Evolutionary conservation across 75 land plant species (phyloP), one percentile per base, ranked within the genome.

Genomic region (Cryptomeria japonica): DNA sequence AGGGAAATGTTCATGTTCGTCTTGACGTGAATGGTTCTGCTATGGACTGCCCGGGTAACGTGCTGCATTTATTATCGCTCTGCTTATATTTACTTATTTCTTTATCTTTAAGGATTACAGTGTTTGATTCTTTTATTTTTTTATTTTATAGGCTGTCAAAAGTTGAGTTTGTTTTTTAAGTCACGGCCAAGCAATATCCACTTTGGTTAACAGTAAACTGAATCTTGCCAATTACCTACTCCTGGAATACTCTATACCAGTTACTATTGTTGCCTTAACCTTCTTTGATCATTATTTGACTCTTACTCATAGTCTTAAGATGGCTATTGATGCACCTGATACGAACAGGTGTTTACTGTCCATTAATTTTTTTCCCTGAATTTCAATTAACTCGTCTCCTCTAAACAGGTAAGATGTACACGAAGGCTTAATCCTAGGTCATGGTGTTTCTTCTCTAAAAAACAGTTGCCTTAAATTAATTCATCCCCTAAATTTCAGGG

Each of bases 1-100:
- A 96, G 88, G 87, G 90, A 9, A 91, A 86, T 87, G 93, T 98
- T 32, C 99, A 98, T 89, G 97, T 95, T 13, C 94, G 99, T 37
- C 36, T 98, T 70, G 85, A 94, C 88, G 91, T 93, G 76, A 88
- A 87, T 49, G 98, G 99, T 46, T 98, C 97, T 75, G 95, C 98
- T 2, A 86, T 97, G 31, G 95, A 95, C 55, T 94, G 87, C 78
- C 96, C 96, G 86, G 99, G 99, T 96, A 72, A 36, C 31, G 22
- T 18, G 84, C 12, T 46, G 46, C 49, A n/a, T 12, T 0, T n/a
- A 46, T 31, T 75, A 22, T 51, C 5, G 25, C 42, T 87, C 42
- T 75, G 22, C 15, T 79, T 86, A 61, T 3, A 1, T 41, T 49
- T 88, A 49, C 36, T 51, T 76, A 13, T 55, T 16, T 86, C n/a